phyloP scores from a whole-genome alignment of 148 eudicot species.

The Diospyros kaki region DNA sequence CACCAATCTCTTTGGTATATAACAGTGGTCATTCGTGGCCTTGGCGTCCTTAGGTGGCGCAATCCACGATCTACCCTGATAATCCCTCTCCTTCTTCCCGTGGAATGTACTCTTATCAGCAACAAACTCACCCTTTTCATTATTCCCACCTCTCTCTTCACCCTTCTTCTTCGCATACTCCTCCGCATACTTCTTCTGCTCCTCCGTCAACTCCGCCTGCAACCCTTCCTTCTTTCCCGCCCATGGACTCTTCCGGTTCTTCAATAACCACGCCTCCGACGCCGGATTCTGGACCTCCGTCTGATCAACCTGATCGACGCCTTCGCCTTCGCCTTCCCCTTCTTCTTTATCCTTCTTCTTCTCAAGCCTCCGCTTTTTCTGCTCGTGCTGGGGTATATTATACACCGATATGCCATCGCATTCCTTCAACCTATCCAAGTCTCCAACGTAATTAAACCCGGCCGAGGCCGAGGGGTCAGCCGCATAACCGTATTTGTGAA shows the following conservation, averaged over 20 bases:
- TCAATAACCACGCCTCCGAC: slow-evolving; percentile 66
- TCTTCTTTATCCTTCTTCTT: slow-evolving; percentile 38
- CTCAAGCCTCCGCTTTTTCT: slow-evolving; percentile 60
- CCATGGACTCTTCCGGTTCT: slow-evolving; percentile 81
- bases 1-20: slow-evolving; percentile 80
- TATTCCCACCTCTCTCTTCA: slow-evolving; percentile 51
- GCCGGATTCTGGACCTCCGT: slow-evolving; percentile 63
- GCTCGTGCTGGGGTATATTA: slow-evolving; percentile 74
- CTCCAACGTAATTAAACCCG: slow-evolving; percentile 47
- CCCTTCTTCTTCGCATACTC: slow-evolving; percentile 86
- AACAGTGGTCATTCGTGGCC: slow-evolving; percentile 78
- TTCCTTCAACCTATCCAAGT: slow-evolving; percentile 38
- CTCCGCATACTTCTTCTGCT: slow-evolving; percentile 94
- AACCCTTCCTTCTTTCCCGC: slow-evolving; percentile 77
- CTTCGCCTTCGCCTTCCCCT: slow-evolving; percentile 10
- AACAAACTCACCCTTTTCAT: slow-evolving; percentile 50
- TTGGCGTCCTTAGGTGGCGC: slow-evolving; percentile 78
- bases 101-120: slow-evolving; percentile 81
- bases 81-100: slow-evolving; percentile 92
- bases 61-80: slow-evolving; percentile 95
- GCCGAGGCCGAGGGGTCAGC: slow-evolving; percentile 68
- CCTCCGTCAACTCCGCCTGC: slow-evolving; percentile 66
- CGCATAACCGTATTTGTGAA: slow-evolving; percentile 78
- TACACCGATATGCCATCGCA: slow-evolving; percentile 59
- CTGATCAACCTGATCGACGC: slow-evolving; percentile 18